Base-by-base conservation (phyloP, 805 yeast species). In the Cyberlindnera misumaiensis region DNA sequence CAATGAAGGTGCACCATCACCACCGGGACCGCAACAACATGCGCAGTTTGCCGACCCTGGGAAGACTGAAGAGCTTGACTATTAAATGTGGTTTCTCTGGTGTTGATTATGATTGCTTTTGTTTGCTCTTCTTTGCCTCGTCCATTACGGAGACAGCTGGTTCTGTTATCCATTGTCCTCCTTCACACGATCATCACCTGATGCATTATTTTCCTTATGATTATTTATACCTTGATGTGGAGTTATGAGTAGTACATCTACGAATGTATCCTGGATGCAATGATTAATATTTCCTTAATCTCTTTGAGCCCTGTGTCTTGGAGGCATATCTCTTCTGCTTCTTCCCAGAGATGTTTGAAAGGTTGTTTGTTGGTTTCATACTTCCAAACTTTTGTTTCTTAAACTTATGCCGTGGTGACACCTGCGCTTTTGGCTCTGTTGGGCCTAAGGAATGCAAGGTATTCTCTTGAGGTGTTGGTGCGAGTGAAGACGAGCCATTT, bases 321-420 rank as follows among this genome's bases (percentile, higher is more conserved):
- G 50, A 43, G 4, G 45, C 26, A 30, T 51, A 51, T 38, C 46
- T 53, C 39, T 48, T 49, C 35, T 46, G 45, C 20, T 45, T 47
- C 3, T 33, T 22, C 4, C 44, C 44, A 9, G 29, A 17, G 12
- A 50, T 46, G 30, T 50, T 51, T 9, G 42, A 44, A 36, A 54
- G 24, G 29, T 50, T 54, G 28, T 54, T 54, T 1, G 55, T 51
- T 34, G 59, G 59, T 14, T 36, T 41, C 14, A 46, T 32, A 1
- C 50, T 30, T 4, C 41, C 39, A 18, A 47, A 29, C 32, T 45
- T 51, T n/a, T 20, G 35, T 15, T 43, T 46, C 37, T 42, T 47
- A 11, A 40, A 14, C 16, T 35, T 16, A 24, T 15, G 34, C 32
- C 34, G 12, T 27, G 32, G 14, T 2, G 35, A 3, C 10, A 15